Conservation (phyloP, 2,329 filamentous ascomycete species). For the Colletotrichum aenigma region DNA sequence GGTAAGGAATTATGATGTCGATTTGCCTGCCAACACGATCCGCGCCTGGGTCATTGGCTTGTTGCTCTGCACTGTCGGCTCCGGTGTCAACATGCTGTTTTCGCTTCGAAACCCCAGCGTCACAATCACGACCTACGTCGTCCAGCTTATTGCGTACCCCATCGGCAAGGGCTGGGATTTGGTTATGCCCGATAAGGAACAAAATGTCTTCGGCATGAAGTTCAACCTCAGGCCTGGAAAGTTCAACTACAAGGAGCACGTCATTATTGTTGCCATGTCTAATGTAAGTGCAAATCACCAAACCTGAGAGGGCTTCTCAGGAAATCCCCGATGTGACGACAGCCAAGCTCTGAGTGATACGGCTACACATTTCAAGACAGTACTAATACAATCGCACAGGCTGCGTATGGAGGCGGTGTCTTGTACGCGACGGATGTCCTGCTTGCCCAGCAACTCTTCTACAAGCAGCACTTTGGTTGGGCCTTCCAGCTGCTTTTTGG, state of each 20-base stretch:
- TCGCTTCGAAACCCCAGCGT: constrained; percentile 64
- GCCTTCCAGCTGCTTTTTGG: constrained; percentile 64
- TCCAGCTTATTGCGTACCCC: constrained; percentile 67
- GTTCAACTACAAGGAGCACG: constrained; percentile 68
- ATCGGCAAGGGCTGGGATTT: constrained; percentile 59
- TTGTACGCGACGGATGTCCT: constrained; percentile 50
- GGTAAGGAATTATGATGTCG: constrained; percentile 68
- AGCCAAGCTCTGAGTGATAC: neutral
- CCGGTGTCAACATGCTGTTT: constrained; percentile 66
- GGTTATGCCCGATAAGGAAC: constrained; percentile 56
- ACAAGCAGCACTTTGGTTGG: constrained; percentile 58
- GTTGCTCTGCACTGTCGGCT: constrained; percentile 65
- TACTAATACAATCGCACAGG: constrained; percentile 36
- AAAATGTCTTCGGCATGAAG: constrained; percentile 54
- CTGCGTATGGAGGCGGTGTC: constrained; percentile 61
- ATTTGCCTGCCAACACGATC: constrained; percentile 67
- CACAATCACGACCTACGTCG: constrained; percentile 63
- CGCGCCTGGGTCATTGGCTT: constrained; percentile 68
- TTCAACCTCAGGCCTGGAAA: constrained; percentile 62
- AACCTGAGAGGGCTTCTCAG: neutral
- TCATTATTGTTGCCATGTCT: constrained; percentile 67
- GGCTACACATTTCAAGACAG: neutral
- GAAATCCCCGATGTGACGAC: neutral
- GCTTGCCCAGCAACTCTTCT: constrained; percentile 49
- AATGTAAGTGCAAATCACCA: constrained; percentile 49